Base-by-base conservation (phyloP, 768 basidiomycete species). In the Grammothele lineata region DNA sequence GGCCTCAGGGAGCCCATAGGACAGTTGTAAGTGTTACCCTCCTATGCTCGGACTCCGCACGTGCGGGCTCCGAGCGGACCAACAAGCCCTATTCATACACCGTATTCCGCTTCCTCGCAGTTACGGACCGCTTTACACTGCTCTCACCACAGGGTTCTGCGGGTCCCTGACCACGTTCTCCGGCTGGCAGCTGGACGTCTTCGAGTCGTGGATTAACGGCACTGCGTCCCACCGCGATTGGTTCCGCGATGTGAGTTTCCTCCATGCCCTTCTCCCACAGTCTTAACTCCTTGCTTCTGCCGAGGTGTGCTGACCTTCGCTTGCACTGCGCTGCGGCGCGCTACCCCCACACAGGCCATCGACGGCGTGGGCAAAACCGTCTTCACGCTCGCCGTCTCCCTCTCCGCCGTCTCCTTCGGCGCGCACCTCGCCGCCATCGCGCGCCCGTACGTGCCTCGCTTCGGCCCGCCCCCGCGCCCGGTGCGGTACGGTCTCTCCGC, bases 151-250 rank as follows among this genome's bases (percentile, higher is more conserved):
- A 50, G 93, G 92, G 12, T 92, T 97, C 65, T 98, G 96, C 61
- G 96, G 95, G 3, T 95, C 92, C 1, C 66, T 98, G 57, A 99
- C 96, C 9, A 97, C 93, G 2, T 98, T 98, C 70, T 96, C 94
- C 14, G 79, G 84, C 30, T 98, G 96, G 96, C 91, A 97, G 65
- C 62, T 89, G 9, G 90, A 94, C 51, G 66, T 92, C 0, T 98
- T 95, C 59, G 66, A 75, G 43, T 87, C 92, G 0, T 98, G 93
- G 81, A 72, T 85, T 1, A 91, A 97, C 62, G 66, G 75, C 3
- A 69, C 70, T 27, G 64, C 70, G 9, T 75, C 73, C 38, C 62
- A 72, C 45, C 77, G 85, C 39, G 72, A 75, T 40, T 83, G 89
- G 42, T 72, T 97, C 25, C 72, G 78, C 52, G 77, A 87, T 63